Percentiles rank a stretch among this genome's conserved stretches.
These are phyloP conservation scores for Saccharomycopsis hybrid DNA, from an alignment of 1,139 yeast species.

Conservation along the genomic window DNA sequence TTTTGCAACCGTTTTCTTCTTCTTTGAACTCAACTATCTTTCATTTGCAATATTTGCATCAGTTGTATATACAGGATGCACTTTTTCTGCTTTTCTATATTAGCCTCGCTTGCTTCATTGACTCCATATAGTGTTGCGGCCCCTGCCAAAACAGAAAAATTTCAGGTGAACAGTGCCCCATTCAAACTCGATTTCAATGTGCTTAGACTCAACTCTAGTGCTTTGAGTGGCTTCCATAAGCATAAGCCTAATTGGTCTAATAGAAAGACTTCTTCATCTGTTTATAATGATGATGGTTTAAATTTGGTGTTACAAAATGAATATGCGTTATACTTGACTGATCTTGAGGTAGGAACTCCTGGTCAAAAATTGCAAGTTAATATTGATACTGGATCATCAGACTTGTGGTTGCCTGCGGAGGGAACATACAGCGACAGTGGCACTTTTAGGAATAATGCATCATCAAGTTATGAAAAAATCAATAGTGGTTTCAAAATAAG, in stretches of 20 bases:
- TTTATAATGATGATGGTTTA: conserved; percentile 22
- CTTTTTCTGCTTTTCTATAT: conserved; percentile 5
- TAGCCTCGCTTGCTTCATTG: conserved; percentile 10
- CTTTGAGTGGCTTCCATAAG: neutral
- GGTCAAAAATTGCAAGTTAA: conserved; percentile 31
- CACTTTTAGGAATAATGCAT: conserved; percentile 20
- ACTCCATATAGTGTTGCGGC: conserved; percentile 2
- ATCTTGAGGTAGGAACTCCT: conserved; percentile 33
- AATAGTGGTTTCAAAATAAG: conserved; percentile 14
- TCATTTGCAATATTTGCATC: too few species aligned
- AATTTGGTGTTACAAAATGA: conserved; percentile 11
- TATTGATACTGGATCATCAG: conserved; percentile 43
- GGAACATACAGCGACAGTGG: conserved; percentile 16
- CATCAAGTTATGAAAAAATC: conserved; percentile 21
- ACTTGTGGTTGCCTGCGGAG: conserved; percentile 36
- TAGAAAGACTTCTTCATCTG: conserved; percentile 2
- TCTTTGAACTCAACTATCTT: too few species aligned
- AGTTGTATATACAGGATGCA: too few species aligned
- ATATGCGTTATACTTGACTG: conserved; percentile 28
- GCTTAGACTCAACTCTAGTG: conserved; percentile 3
- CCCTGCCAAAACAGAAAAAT: conserved; percentile 1
- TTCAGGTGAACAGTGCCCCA: conserved; percentile 1
- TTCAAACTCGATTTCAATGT: conserved; percentile 16
- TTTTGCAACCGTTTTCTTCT: too few species aligned
- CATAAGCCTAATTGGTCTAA: conserved; percentile 24